Evolutionary conservation across 2,329 filamentous ascomycete species (phyloP), one percentile per base, ranked within the genome.

Genomic region (Rutstroemia sp.): DNA sequence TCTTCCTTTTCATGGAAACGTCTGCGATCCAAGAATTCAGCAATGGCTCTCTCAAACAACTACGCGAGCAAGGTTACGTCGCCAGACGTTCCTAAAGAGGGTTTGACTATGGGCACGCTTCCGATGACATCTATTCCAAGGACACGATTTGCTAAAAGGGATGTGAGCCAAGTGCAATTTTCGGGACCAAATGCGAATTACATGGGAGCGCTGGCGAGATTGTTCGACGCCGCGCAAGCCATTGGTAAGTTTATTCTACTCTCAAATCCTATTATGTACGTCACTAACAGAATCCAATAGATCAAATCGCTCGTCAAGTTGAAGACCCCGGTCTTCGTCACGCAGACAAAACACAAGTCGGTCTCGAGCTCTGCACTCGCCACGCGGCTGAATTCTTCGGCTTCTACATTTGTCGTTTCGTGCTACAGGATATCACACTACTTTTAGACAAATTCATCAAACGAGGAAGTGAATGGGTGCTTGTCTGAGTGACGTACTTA

Each of bases 331-430:
- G 92, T 9, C 80, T 97, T 54, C 88, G 89, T 64, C 89, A 94
- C 72, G 91, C 90, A 17, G 92, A 92, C 64, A 91, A 90, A 67
- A 97, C 94, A 8, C 92, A 96, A 69, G 92, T 99, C 53, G 94
- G 94, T 9, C 81, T 99, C 36, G 94, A 99, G 73, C 80, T 99
- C 42, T 94, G 90, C 69, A 91, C 91, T 38, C 83, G 92, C 42
- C 92, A 96, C 71, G 94, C 92, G 7, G 89, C 92, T 36, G 94
- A 99, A 72, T 99, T 99, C 73, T 99, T 99, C 70, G 92, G 87
- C 16, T 96, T 99, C 72, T 97, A 94, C 70, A 81, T 99, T 27
- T 96, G 92, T 72, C 87, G 94, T 17, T 99, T 99, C 70, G 91
- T 92, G n/a, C 76, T 99, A 59, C 79, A 84, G 4, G 94, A 99